These are phyloP conservation scores for Cutaneotrichosporon curvatum DNA, from an alignment of 1,284 basidiomycete genomes.

Conservation along the genomic window DNA sequence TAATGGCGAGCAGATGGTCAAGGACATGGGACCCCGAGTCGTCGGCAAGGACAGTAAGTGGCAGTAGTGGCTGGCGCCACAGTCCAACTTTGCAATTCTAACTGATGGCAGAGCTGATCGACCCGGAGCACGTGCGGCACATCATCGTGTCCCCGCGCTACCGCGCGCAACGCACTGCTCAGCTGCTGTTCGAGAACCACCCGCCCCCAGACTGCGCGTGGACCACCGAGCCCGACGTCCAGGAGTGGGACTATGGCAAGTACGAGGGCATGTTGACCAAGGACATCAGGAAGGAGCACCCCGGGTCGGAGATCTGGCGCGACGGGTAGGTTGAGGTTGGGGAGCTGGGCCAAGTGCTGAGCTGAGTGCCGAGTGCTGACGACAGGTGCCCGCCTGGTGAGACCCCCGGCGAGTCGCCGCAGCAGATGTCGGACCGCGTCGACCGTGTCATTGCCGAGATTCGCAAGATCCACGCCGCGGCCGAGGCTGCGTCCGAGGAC, in stretches of 20 bases:
- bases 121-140: constrained; percentile 69
- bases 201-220: constrained; percentile 28
- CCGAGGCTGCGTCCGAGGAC: background rate
- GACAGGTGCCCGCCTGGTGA: constrained; percentile 60
- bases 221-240: constrained; percentile 39
- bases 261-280: constrained; percentile 73
- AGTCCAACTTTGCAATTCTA: background rate
- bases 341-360: too few species aligned
- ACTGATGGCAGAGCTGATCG: constrained; percentile 58
- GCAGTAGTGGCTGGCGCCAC: too few species aligned
- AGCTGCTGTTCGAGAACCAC: constrained; percentile 52
- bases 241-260: constrained; percentile 84
- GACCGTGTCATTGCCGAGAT: constrained; percentile 70
- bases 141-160: constrained; percentile 74
- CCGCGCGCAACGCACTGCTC: constrained; percentile 76
- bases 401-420: constrained; percentile 66
- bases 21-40: constrained; percentile 57
- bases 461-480: constrained; percentile 64
- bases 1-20: constrained; percentile 69
- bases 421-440: constrained; percentile 69
- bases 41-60: constrained; percentile 68
- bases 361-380: background rate
- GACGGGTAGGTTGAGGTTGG: constrained; percentile 56
- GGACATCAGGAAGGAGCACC: constrained; percentile 63
- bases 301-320: constrained; percentile 71